Percentiles rank a stretch among this genome's conserved stretches.
phyloP scores from a whole-genome alignment of 768 basidiomycete genomes.

The Leucosporidium yakuticum region DNA sequence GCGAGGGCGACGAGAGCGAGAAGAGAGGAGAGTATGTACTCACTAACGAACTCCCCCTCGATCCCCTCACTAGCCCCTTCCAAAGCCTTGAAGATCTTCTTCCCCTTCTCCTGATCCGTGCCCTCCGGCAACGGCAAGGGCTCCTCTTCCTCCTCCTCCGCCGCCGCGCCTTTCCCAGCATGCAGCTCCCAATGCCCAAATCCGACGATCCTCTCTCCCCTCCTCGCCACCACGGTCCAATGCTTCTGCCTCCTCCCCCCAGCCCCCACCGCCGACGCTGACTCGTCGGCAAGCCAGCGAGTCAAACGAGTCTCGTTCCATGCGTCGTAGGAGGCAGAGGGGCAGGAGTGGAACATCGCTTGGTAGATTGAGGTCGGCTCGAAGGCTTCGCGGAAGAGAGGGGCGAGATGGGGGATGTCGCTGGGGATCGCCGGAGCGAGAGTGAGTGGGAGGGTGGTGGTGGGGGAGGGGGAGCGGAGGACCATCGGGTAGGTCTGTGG shows the following conservation, averaged over 20 bases:
- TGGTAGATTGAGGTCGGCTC: neutral
- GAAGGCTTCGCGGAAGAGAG: neutral
- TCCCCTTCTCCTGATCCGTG: neutral
- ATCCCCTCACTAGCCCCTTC: neutral
- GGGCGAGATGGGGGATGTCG: neutral
- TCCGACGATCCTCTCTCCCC: neutral
- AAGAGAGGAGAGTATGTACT: neutral
- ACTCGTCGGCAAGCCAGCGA: neutral
- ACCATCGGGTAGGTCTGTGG: neutral
- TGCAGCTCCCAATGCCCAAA: neutral
- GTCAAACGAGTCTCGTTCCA: too few species aligned
- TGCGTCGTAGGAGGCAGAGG: neutral
- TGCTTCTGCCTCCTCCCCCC: neutral
- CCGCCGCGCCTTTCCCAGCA: neutral
- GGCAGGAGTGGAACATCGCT: neutral
- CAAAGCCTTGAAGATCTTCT: neutral
- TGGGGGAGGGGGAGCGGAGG: neutral
- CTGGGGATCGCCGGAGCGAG: neutral
- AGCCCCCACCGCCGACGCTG: neutral
- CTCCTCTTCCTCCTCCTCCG: constrained; percentile 1
- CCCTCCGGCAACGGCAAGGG: neutral
- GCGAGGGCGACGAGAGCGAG: neutral
- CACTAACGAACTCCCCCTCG: neutral
- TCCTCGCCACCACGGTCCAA: neutral
- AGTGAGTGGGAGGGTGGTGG: neutral